Evolutionary conservation across 1,139 yeast genomes (phyloP).

Genomic region (Torulaspora pretoriensis): DNA sequence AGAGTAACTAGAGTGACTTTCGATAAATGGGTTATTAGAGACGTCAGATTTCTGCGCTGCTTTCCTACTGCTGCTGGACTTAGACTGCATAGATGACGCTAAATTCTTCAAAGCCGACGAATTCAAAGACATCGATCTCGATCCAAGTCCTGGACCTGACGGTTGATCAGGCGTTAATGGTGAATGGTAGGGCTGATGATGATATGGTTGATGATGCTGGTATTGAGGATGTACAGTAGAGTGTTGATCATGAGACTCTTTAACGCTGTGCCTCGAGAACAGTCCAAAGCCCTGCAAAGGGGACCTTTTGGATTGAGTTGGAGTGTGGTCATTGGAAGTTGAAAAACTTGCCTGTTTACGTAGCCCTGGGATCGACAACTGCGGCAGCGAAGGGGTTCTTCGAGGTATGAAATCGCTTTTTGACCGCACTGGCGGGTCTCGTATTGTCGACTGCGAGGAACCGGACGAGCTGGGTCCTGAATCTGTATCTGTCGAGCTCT

Average conservation of each 20-base stretch:
- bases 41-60: slow-evolving; percentile 43
- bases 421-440: slow-evolving; percentile 11
- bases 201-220: slow-evolving; percentile 12
- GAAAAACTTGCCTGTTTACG: slow-evolving; percentile 30
- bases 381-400: slow-evolving; percentile 32
- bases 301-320: slow-evolving; percentile 28
- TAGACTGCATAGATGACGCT: slow-evolving; percentile 34
- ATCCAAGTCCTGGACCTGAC: slow-evolving; percentile 5
- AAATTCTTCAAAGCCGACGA: slow-evolving; percentile 35
- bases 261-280: slow-evolving; percentile 31
- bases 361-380: slow-evolving; percentile 27
- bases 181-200: slow-evolving; percentile 11
- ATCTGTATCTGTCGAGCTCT: slow-evolving; percentile 1
- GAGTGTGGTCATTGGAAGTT: slow-evolving; percentile 19
- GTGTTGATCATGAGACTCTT: slow-evolving; percentile 22
- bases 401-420: slow-evolving; percentile 24
- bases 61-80: slow-evolving; percentile 41
- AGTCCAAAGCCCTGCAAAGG: slow-evolving; percentile 34
- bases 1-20: slow-evolving; percentile 12
- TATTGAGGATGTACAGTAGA: slow-evolving; percentile 8
- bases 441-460: slow-evolving; percentile 6
- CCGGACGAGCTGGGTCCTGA: slow-evolving; percentile 4
- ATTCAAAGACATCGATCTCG: slow-evolving; percentile 37
- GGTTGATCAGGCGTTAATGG: slow-evolving; percentile 14
- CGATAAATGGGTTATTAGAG: slow-evolving; percentile 22